Percentiles rank a stretch among this genome's conserved stretches.
These are phyloP conservation scores for Fusarium armeniacum DNA, from an alignment of 2,329 filamentous ascomycete species.

Conservation along the genomic window DNA sequence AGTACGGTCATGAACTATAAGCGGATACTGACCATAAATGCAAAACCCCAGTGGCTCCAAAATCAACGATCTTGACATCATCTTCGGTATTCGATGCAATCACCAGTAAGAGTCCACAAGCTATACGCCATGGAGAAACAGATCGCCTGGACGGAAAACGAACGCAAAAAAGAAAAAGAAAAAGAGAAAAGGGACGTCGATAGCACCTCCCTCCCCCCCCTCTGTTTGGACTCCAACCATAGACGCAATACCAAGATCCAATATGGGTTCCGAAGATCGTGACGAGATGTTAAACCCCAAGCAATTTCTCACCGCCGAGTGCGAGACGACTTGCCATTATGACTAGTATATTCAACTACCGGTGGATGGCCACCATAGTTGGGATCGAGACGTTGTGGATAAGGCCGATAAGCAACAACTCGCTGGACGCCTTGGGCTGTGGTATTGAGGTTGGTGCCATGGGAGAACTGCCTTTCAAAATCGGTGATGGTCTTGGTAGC, in stretches of 20 bases:
- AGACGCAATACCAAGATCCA: background rate
- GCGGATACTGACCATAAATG: background rate
- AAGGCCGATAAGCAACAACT: background rate
- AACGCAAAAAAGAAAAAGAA: background rate
- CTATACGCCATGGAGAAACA: background rate
- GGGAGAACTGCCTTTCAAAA: constrained; percentile 21
- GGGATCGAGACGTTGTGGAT: background rate
- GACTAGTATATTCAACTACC: background rate
- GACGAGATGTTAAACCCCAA: background rate
- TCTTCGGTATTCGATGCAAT: background rate
- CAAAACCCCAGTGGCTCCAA: background rate
- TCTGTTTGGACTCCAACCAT: background rate
- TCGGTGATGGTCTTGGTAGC: constrained; percentile 7
- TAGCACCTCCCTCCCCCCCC: no score
- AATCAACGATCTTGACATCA: background rate
- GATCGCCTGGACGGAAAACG: background rate
- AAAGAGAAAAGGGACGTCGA: background rate
- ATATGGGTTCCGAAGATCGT: no score
- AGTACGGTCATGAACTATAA: background rate
- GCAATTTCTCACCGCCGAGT: background rate
- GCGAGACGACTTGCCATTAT: constrained; percentile 1
- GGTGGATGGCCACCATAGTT: background rate
- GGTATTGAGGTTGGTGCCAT: background rate
- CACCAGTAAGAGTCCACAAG: constrained; percentile 8
- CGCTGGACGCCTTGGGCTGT: background rate